phyloP scores from a whole-genome alignment of 257 asterid species.

The Prunella vulgaris region DNA sequence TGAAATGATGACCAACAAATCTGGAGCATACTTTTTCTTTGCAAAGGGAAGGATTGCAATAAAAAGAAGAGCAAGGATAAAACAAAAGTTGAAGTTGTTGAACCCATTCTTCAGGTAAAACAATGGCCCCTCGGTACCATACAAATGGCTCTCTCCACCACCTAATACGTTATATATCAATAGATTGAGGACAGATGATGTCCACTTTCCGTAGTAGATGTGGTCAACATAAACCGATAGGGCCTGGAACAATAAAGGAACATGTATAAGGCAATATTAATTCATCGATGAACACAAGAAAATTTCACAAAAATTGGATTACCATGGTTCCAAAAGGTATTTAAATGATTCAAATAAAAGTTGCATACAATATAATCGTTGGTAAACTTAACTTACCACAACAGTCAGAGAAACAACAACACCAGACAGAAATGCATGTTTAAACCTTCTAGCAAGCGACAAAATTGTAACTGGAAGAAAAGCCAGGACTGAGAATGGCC shows the following conservation, averaged over 20 bases:
- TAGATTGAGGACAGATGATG: constrained; percentile 88
- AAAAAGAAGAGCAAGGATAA: constrained; percentile 83
- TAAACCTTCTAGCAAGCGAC: constrained; percentile 61
- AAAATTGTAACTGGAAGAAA: constrained; percentile 85
- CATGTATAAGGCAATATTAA: constrained; percentile 16
- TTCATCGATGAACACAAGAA: neutral
- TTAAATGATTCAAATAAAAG: neutral
- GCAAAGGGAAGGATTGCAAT: constrained; percentile 64
- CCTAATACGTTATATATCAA: constrained; percentile 80
- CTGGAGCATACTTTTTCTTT: constrained; percentile 77
- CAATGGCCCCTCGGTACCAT: constrained; percentile 84
- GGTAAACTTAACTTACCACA: constrained; percentile 49
- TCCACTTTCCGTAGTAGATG: constrained; percentile 78
- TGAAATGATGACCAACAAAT: constrained; percentile 67
- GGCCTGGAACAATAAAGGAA: constrained; percentile 47
- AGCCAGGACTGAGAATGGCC: constrained; percentile 97
- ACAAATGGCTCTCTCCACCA: constrained; percentile 98
- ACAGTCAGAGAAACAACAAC: constrained; percentile 49
- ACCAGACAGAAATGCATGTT: constrained; percentile 64
- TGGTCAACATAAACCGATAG: constrained; percentile 70
- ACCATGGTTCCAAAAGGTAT: constrained; percentile 1
- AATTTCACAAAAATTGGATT: constrained; percentile 6
- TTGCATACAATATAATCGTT: constrained; percentile 10
- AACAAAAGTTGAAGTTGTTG: constrained; percentile 88
- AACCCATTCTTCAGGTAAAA: constrained; percentile 88